These are phyloP conservation scores for Hygrophila difformis DNA, from an alignment of 257 asterid genomes.

Conservation along the genomic window DNA sequence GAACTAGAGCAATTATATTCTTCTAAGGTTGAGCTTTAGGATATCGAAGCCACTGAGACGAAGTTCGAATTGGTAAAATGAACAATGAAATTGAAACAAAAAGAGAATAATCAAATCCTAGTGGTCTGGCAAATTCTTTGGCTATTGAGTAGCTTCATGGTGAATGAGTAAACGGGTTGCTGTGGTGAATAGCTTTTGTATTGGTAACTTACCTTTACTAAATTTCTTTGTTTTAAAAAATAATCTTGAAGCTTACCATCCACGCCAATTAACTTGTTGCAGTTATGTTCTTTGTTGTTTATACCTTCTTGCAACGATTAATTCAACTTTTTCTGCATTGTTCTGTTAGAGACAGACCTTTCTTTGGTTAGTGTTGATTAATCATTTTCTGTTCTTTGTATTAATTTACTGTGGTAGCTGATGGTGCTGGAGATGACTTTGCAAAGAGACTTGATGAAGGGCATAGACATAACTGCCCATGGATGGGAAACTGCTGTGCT, in stretches of 20 bases:
- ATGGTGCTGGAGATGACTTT: slow-evolving; percentile 71
- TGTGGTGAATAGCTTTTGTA: too few relatives aligned
- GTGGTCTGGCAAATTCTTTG: too few relatives aligned
- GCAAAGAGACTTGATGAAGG: slow-evolving; percentile 70
- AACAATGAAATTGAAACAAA: too few relatives aligned
- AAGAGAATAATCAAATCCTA: too few relatives aligned
- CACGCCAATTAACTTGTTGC: slow-evolving; percentile 5
- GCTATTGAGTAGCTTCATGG: too few relatives aligned
- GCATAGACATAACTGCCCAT: slow-evolving; percentile 75
- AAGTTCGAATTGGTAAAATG: too few relatives aligned
- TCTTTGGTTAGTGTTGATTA: slow-evolving; percentile 14
- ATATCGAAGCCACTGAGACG: too few relatives aligned
- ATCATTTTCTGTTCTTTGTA: slow-evolving; percentile 17
- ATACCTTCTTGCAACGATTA: neutral
- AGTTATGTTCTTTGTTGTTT: slow-evolving; percentile 14
- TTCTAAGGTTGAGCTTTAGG: too few relatives aligned
- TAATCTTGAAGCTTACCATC: slow-evolving; percentile 3
- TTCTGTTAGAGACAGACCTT: neutral
- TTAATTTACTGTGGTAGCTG: slow-evolving; percentile 41
- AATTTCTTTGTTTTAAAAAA: too few relatives aligned
- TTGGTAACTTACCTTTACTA: too few relatives aligned
- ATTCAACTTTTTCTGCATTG: slow-evolving; percentile 8
- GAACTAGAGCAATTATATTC: too few relatives aligned
- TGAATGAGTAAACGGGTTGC: too few relatives aligned
- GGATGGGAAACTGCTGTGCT: slow-evolving; percentile 90